Evolutionary conservation across 495 filamentous ascomycete species (phyloP), one percentile per base, ranked within the genome.

Genomic region (Penicillium flavigenum): DNA sequence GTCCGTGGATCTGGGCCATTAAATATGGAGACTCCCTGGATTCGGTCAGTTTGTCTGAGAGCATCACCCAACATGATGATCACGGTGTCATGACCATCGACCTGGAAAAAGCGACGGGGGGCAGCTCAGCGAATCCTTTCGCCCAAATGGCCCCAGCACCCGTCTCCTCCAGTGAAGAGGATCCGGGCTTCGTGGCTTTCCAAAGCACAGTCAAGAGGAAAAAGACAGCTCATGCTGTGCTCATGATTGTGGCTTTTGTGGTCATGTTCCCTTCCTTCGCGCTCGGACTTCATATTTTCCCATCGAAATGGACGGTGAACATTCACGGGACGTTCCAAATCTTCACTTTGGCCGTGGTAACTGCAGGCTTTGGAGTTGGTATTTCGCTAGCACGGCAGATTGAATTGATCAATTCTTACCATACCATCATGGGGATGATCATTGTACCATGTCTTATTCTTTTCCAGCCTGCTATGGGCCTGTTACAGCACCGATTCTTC

Each of bases 1-100:
- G 80, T 19, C 62, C 71, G 12, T 93, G 88, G 83, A 87, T 96
- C 59, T 86, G 79, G 63, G 87, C 86, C 2, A 78, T 79, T 67
- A 84, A 83, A 52, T 62, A 68, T 12, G 88, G 91, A 5, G 64
- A 69, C 0, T 60, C 86, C 1, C 63, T 93, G 45, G 74, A 81
- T 34, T 82, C 83, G 11, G 74, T 79, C 11, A 77, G 76, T 51
- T 42, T 61, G 3, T 69, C 67, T 7, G 82, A 79, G 0, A 54
- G 47, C 14, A 84, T 95, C 55, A 31, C 41, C 9, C 74, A 85
- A 54, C 91, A 96, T 67, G 80, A 84, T 60, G 51, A 47, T 17
- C 38, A 43, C 29, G 63, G 66, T 11, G 51, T 59, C 17, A 51
- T 55, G 16, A 43, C 31, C 16, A 46, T 66, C 17, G 46, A 69